These are phyloP conservation scores for Entomortierella parvispora DNA, from an alignment of 192 early-diverging fungal species.

Conservation along the genomic window DNA sequence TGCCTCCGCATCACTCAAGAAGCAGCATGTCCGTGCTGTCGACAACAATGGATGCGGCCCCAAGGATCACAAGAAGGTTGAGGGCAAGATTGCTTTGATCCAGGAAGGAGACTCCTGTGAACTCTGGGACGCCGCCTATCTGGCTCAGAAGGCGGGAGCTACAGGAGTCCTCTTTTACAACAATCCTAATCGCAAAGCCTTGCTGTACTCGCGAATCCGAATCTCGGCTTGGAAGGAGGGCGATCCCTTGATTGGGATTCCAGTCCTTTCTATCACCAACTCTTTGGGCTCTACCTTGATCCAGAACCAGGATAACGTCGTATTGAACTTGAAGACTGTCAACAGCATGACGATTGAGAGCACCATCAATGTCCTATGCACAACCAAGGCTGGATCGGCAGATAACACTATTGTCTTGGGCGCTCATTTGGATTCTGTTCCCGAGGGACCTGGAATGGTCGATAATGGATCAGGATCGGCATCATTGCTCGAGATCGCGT, in stretches of 20 bases:
- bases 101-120: constrained; percentile 54
- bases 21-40: constrained; percentile 56
- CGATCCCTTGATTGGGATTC: constrained; percentile 69
- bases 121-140: constrained; percentile 65
- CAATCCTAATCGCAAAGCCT: constrained; percentile 48
- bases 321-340: constrained; percentile 57
- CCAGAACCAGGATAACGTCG: constrained; percentile 31
- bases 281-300: constrained; percentile 64
- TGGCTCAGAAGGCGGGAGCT: constrained; percentile 65
- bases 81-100: constrained; percentile 64
- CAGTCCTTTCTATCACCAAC: constrained; percentile 65
- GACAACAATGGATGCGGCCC: constrained; percentile 55
- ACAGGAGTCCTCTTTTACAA: constrained; percentile 69
- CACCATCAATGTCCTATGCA: constrained; percentile 76
- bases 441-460: constrained; percentile 74
- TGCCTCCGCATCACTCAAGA: constrained; percentile 54
- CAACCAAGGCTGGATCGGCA: constrained; percentile 53
- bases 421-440: constrained; percentile 75
- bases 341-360: constrained; percentile 60
- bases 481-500: constrained; percentile 67
- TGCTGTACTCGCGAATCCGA: constrained; percentile 64
- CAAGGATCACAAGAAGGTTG: constrained; percentile 52
- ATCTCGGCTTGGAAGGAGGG: constrained; percentile 71
- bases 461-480: constrained; percentile 76
- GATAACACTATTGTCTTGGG: constrained; percentile 67